Evolutionary conservation across 345 rosid species (phyloP).

Genomic region (Populus nigra): DNA sequence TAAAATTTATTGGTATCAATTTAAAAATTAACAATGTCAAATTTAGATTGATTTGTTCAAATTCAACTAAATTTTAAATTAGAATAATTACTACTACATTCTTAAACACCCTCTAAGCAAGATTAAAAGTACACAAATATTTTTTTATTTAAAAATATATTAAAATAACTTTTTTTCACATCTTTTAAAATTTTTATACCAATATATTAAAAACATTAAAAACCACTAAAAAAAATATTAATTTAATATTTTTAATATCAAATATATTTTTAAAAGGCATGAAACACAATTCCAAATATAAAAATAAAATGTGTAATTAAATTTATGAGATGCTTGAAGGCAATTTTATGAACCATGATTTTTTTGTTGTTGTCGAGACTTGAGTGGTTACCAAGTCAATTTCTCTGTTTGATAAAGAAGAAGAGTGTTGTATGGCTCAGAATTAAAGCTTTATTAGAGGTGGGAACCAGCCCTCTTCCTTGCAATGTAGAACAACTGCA

Average conservation of each 20-base stretch:
- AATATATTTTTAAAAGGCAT: too few species aligned
- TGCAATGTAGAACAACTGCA: too few species aligned
- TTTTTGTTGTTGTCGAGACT: neutral
- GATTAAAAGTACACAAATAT: fast-evolving
- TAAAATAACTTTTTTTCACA: fast-evolving
- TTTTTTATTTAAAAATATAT: too few species aligned
- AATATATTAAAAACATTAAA: conserved; percentile 22
- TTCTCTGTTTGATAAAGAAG: conserved; percentile 23
- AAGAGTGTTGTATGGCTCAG: conserved; percentile 44
- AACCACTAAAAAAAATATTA: neutral
- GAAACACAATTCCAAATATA: too few species aligned
- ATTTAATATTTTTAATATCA: too few species aligned
- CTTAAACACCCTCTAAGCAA: fast-evolving
- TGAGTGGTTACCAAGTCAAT: conserved; percentile 53
- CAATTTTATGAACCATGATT: conserved; percentile 21
- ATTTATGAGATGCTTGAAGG: conserved; percentile 29
- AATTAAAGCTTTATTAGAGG: conserved; percentile 41
- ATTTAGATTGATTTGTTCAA: too few species aligned
- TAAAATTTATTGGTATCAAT: too few species aligned
- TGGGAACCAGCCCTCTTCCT: conserved; percentile 22
- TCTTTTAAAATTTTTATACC: too few species aligned
- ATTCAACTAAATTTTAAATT: too few species aligned
- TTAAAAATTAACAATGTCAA: too few species aligned
- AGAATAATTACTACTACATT: fast-evolving
- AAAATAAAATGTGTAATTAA: too few species aligned